phyloP scores from a whole-genome alignment of 768 basidiomycete species.

The Suillus plorans region DNA sequence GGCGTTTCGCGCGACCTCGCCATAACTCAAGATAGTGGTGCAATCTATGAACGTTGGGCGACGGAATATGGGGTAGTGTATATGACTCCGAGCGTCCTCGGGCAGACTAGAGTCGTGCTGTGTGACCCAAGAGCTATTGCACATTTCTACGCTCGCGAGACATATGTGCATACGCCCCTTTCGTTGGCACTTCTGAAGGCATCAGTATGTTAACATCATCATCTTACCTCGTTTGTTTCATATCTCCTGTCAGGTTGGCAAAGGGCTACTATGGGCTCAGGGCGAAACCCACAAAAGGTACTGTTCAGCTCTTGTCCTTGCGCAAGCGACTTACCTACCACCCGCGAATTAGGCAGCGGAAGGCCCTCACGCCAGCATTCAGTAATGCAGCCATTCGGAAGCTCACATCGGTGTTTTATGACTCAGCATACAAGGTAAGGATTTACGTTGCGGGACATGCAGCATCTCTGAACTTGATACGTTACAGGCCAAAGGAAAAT shows the following conservation, averaged over 20 bases:
- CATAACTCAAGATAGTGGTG: neutral
- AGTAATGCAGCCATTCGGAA: constrained; percentile 40
- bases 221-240: neutral
- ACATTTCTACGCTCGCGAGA: constrained; percentile 50
- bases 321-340: constrained; percentile 20
- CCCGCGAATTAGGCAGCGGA: constrained; percentile 31
- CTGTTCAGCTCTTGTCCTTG: neutral
- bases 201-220: constrained; percentile 6
- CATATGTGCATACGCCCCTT: constrained; percentile 42
- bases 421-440: constrained; percentile 42
- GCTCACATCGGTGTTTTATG: constrained; percentile 37
- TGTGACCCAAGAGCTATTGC: constrained; percentile 50
- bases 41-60: constrained; percentile 23
- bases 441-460: neutral
- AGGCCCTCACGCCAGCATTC: constrained; percentile 40
- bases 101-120: constrained; percentile 14
- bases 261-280: constrained; percentile 29
- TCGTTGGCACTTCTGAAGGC: constrained; percentile 30
- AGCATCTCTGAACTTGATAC: neutral
- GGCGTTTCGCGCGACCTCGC: constrained; percentile 14
- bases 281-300: constrained; percentile 48
- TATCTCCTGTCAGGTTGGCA: constrained; percentile 20
- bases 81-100: constrained; percentile 15
- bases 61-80: constrained; percentile 21
- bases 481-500: constrained; percentile 29